These are phyloP conservation scores for Terana coerulea DNA, from an alignment of 768 basidiomycete genomes.

Conservation along the genomic window DNA sequence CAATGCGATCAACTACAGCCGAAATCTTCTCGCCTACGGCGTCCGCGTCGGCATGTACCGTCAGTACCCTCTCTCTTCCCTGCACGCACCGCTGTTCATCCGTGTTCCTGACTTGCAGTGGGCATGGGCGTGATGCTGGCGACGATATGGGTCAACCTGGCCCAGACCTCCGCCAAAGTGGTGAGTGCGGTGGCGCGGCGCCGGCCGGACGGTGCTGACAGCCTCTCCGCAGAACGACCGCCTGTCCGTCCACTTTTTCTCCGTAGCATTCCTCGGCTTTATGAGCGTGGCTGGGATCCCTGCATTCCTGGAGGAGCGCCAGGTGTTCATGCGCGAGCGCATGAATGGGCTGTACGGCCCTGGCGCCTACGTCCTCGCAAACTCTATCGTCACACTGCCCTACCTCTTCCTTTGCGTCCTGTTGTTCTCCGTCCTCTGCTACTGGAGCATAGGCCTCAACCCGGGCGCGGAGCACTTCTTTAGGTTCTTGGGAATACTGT, in stretches of 20 bases:
- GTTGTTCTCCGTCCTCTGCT: slow-evolving; percentile 47
- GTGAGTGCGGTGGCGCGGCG: slow-evolving; percentile 21
- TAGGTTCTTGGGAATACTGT: slow-evolving; percentile 51
- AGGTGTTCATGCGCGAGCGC: slow-evolving; percentile 52
- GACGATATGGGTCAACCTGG: slow-evolving; percentile 44
- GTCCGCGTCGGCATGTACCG: slow-evolving; percentile 54
- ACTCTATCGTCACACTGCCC: slow-evolving; percentile 49
- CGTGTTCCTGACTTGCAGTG: slow-evolving; percentile 27
- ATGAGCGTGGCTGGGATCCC: slow-evolving; percentile 64
- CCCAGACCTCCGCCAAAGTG: slow-evolving; percentile 21
- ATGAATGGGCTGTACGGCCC: slow-evolving; percentile 56
- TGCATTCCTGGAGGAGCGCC: slow-evolving; percentile 53
- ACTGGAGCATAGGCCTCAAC: slow-evolving; percentile 51
- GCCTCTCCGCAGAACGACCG: slow-evolving; percentile 44
- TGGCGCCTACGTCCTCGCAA: slow-evolving; percentile 49
- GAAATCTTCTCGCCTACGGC: slow-evolving; percentile 57
- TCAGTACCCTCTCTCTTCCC: slow-evolving; percentile 8
- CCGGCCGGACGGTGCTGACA: neutral
- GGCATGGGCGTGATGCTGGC: slow-evolving; percentile 34
- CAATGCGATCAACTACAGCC: slow-evolving; percentile 43
- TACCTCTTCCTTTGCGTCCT: slow-evolving; percentile 49
- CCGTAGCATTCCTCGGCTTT: slow-evolving; percentile 51
- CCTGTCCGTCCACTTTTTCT: slow-evolving; percentile 52
- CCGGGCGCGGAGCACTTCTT: slow-evolving; percentile 46
- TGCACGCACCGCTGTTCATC: slow-evolving; percentile 24